Evolutionary conservation across 2,329 filamentous ascomycete species (phyloP).

Genomic region (Colletotrichum destructivum): DNA sequence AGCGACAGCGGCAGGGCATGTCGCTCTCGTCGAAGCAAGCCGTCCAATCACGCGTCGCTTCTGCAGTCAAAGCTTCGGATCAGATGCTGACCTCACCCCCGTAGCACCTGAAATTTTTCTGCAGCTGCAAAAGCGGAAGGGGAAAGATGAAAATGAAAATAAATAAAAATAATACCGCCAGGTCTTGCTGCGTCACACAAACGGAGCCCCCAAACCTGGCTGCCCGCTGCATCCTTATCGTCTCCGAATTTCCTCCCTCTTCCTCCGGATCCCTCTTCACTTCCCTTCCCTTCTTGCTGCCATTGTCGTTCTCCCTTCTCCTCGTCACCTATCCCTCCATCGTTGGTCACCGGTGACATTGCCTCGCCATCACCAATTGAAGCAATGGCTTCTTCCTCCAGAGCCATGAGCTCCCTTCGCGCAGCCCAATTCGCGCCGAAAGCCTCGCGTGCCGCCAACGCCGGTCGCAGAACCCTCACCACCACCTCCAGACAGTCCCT

Average conservation of each 20-base stretch:
- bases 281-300: conserved; percentile 23
- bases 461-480: conserved; percentile 52
- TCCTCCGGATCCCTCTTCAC: conserved; percentile 13
- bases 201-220: conserved; percentile 26
- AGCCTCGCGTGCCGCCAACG: conserved; percentile 46
- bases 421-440: conserved; percentile 47
- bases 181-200: conserved; percentile 35
- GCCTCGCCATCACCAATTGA: conserved; percentile 43
- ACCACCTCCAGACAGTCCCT: conserved; percentile 47
- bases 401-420: conserved; percentile 57
- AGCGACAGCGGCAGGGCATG: neutral
- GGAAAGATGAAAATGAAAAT: neutral
- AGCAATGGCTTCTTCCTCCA: conserved; percentile 63
- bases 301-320: conserved; percentile 29
- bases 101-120: conserved; percentile 41
- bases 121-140: conserved; percentile 20
- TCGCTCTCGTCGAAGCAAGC: conserved; percentile 5
- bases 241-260: conserved; percentile 36
- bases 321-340: conserved; percentile 19
- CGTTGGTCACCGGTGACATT: conserved; percentile 29
- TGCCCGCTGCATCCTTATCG: conserved; percentile 40
- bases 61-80: conserved; percentile 24
- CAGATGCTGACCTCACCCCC: conserved; percentile 36
- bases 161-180: conserved; percentile 35
- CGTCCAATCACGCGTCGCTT: conserved; percentile 22